phyloP scores from a whole-genome alignment of 1,284 basidiomycete species.

The Heterobasidion irregulare region DNA sequence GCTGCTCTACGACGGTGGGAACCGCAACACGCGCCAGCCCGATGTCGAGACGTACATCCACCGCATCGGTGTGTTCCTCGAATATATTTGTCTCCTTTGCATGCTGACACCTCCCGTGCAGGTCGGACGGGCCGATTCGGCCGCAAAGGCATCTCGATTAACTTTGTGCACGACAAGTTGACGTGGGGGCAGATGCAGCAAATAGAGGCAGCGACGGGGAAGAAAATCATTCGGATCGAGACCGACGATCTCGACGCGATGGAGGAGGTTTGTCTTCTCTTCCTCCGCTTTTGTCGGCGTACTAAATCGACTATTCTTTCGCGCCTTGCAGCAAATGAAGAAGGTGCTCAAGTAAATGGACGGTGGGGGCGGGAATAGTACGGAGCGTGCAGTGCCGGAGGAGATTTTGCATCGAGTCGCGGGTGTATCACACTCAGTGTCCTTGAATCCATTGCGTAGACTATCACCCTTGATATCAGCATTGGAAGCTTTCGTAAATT shows the following conservation, averaged over 20 bases:
- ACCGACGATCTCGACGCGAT: slow-evolving; percentile 83
- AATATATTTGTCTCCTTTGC: slow-evolving; percentile 2
- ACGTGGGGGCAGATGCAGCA: slow-evolving; percentile 82
- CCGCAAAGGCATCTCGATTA: slow-evolving; percentile 92
- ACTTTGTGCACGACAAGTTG: slow-evolving; percentile 85
- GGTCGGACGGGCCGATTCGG: slow-evolving; percentile 95
- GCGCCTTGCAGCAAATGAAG: slow-evolving; percentile 55
- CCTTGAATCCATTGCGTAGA: too few relatives aligned
- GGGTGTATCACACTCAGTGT: neutral
- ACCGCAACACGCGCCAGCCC: slow-evolving; percentile 41
- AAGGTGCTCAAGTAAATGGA: slow-evolving; percentile 54
- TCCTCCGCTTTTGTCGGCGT: neutral
- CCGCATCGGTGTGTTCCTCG: slow-evolving; percentile 73
- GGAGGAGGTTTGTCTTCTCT: slow-evolving; percentile 59
- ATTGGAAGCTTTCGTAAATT: too few relatives aligned
- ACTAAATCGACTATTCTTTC: too few relatives aligned
- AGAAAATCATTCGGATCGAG: slow-evolving; percentile 73
- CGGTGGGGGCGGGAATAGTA: too few relatives aligned
- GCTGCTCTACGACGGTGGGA: slow-evolving; percentile 63
- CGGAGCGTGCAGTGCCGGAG: neutral
- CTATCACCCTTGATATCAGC: too few relatives aligned
- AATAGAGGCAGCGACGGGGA: slow-evolving; percentile 73
- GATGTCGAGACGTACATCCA: slow-evolving; percentile 99
- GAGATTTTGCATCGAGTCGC: too few relatives aligned
- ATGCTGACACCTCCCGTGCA: slow-evolving; percentile 19